Base-by-base conservation (phyloP, 1,284 basidiomycete genomes). In the Sporisorium exsertum region DNA sequence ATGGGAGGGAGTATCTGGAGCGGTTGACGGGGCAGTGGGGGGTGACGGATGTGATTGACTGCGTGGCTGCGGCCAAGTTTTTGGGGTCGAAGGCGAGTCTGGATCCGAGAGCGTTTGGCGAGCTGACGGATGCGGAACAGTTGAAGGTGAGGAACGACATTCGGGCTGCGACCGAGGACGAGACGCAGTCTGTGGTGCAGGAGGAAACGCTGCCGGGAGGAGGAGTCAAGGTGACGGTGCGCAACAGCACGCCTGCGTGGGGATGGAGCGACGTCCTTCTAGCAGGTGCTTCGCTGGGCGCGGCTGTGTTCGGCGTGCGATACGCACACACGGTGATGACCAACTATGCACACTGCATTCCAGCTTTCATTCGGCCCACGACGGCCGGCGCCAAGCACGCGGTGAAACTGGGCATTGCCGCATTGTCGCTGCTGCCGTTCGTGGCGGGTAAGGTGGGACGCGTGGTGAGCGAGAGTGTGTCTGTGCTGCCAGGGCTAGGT, bases 1-100 rank as follows among this genome's bases (percentile, higher is more conserved):
- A 89, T 88, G 78, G 81, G 0, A 35, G 66, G 1, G 69, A 64
- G 22, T 81, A 84, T 64, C 80, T 90, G 50, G 87, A 90, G 49
- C 88, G 90, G 10, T 88, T 93, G 6, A 86, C 87, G 29, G 87
- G 87, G 1, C 82, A 89, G n/a, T 93, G 91, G 91, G 91, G 92
- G 8, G 78, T 91, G 33, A 88, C 89, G 18, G 92, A 92, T 77
- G 88, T 91, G 0, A 83, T 87, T 2, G 92, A 93, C 77, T 89
- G 88, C 75, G 88, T 90, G 20, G 82, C 86, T 9, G 89, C 90
- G 2, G 89, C 89, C 5, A 82, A 86, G 43, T 85, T 87, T 35
- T 87, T 92, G 20, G 87, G 89, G 3, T 75, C 84, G 16, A 54
- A 29, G 24, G 59, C 70, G 37, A 70, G 60, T 59, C 8, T 64